A percentile compares a stretch with the other conserved stretches of the same genome.
Conservation (phyloP, 2,329 filamentous ascomycete genomes). For the Colletotrichum abscissum region DNA sequence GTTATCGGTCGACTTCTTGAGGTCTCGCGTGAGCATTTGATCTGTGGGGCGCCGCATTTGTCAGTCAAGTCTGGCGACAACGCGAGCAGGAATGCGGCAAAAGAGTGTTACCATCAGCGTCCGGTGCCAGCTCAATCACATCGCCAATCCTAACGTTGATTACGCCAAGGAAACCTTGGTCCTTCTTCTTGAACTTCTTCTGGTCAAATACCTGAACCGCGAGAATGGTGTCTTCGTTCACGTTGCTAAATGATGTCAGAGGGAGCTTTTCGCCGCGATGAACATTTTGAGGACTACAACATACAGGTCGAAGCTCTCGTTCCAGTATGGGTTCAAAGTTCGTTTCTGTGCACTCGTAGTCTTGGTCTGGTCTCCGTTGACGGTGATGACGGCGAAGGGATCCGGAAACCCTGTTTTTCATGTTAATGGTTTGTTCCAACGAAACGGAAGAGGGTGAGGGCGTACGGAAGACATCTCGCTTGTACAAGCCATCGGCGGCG, state of each 20-base stretch:
- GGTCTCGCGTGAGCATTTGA: conserved; percentile 97
- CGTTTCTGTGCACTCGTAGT: conserved; percentile 98
- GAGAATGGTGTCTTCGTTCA: conserved; percentile 94
- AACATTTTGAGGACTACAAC: conserved; percentile 46
- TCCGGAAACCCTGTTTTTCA: conserved; percentile 84
- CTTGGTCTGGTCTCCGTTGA: conserved; percentile 97
- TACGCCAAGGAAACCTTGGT: conserved; percentile 96
- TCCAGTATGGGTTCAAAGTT: conserved; percentile 99
- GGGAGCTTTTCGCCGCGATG: conserved; percentile 16
- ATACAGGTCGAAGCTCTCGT: conserved; percentile 98
- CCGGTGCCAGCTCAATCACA: conserved; percentile 89
- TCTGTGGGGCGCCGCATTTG: conserved; percentile 66
- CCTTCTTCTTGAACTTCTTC: conserved; percentile 99
- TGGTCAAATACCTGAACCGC: conserved; percentile 99
- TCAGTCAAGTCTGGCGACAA: conserved; percentile 42
- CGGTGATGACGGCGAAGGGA: conserved; percentile 95
- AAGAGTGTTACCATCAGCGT: conserved; percentile 82
- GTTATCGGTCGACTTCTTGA: conserved; percentile 98
- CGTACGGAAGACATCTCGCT: conserved; percentile 98
- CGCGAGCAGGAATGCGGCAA: neutral
- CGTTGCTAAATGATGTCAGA: conserved; percentile 68
- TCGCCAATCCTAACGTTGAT: conserved; percentile 97
- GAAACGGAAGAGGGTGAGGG: conserved; percentile 40
- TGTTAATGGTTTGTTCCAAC: conserved; percentile 41
- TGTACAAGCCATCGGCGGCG: conserved; percentile 97